phyloP scores from a whole-genome alignment of 202 grass and related monocot species.

The Setaria italica region DNA sequence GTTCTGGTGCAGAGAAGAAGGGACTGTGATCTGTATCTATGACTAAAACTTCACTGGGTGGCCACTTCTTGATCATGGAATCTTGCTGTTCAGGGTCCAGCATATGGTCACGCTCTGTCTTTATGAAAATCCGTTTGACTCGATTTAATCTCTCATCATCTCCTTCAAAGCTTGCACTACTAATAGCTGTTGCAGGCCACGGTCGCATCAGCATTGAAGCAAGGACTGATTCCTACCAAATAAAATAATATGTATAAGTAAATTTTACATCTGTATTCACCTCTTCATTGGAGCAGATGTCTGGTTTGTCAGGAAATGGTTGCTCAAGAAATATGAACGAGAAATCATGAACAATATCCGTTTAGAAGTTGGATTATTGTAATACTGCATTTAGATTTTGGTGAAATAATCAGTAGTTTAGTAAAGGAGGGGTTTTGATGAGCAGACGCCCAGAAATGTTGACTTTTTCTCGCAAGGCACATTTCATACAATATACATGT shows the following conservation, averaged over 20 bases:
- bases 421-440: neutral
- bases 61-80: slow-evolving; percentile 73
- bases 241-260: slow-evolving; percentile 37
- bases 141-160: slow-evolving; percentile 47
- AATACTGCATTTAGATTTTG: neutral
- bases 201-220: slow-evolving; percentile 71
- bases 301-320: slow-evolving; percentile 19
- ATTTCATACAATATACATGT: slow-evolving; percentile 27
- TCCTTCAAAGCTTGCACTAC: slow-evolving; percentile 49
- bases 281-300: slow-evolving; percentile 15
- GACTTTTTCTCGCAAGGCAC: neutral
- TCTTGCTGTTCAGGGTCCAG: slow-evolving; percentile 71
- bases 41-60: slow-evolving; percentile 62
- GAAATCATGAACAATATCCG: slow-evolving; percentile 2
- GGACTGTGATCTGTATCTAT: slow-evolving; percentile 72
- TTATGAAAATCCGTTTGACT: slow-evolving; percentile 69
- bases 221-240: slow-evolving; percentile 61
- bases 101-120: slow-evolving; percentile 61
- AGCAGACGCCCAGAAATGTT: neutral
- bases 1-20: slow-evolving; percentile 66
- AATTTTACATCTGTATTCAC: slow-evolving; percentile 5
- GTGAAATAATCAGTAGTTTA: neutral
- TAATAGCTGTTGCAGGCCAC: slow-evolving; percentile 53
- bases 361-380: slow-evolving; percentile 11
- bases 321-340: slow-evolving; percentile 2